A percentile compares a stretch with the other conserved stretches of the same genome.
Conservation (phyloP, 225 moss, liverwort and hornwort genomes). For the Pseudisothecium myosuroides region DNA sequence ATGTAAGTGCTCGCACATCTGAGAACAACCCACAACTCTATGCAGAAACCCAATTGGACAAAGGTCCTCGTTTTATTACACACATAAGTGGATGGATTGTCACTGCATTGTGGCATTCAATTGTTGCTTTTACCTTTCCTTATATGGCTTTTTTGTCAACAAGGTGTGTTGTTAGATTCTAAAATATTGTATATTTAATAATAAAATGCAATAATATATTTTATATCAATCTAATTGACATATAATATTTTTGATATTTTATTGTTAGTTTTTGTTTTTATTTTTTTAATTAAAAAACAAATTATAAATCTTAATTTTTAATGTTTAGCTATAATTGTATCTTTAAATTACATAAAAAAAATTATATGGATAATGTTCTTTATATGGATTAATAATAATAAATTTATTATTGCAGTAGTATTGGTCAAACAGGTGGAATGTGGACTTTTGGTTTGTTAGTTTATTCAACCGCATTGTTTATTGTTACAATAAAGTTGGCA, state of each 20-base stretch:
- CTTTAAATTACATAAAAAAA: accelerated
- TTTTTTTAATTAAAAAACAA: neutral
- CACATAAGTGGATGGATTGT: slow-evolving; percentile 34
- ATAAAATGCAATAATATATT: neutral
- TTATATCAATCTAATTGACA: neutral
- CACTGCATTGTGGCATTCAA: slow-evolving; percentile 56
- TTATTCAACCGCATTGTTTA: slow-evolving; percentile 35
- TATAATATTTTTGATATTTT: neutral
- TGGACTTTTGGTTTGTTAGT: slow-evolving; percentile 43
- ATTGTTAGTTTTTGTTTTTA: neutral
- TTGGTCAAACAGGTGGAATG: slow-evolving; percentile 39
- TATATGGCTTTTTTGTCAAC: slow-evolving; percentile 1
- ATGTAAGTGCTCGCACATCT: slow-evolving; percentile 61
- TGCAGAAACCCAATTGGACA: slow-evolving; percentile 60
- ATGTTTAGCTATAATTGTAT: neutral
- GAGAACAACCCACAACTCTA: slow-evolving; percentile 94
- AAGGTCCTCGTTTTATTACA: slow-evolving; percentile 20
- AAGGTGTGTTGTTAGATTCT: slow-evolving; percentile 5
- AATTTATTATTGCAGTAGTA: slow-evolving; percentile 7
- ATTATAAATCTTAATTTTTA: too few relatives aligned
- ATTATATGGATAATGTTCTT: neutral
- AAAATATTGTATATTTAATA: too few relatives aligned
- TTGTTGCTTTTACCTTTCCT: slow-evolving; percentile 54
- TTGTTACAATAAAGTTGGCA: slow-evolving; percentile 52
- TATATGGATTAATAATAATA: too few relatives aligned